A percentile compares a stretch with the other conserved stretches of the same genome.
These are phyloP conservation scores for Fusarium heterosporum DNA, from an alignment of 2,329 filamentous ascomycete species.

Conservation along the genomic window DNA sequence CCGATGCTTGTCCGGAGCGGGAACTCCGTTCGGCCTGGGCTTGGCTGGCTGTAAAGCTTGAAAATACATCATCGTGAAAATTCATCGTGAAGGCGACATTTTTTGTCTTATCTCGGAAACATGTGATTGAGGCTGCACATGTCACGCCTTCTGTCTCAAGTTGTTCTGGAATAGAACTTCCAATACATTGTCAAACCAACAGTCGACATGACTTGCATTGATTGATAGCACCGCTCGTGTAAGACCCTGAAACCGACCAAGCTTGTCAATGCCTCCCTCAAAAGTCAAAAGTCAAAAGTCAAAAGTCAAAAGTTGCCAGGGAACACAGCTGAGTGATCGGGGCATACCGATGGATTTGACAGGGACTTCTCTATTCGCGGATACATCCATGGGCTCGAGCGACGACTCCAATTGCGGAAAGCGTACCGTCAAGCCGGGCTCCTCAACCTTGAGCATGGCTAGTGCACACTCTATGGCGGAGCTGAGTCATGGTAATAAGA, in stretches of 20 bases:
- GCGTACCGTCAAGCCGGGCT: conserved; percentile 4
- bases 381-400: conserved; percentile 5
- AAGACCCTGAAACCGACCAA: conserved; percentile 4
- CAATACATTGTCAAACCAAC: conserved; percentile 1
- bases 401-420: conserved; percentile 10
- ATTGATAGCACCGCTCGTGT: neutral
- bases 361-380: conserved; percentile 20
- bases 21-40: conserved; percentile 21
- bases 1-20: conserved; percentile 38
- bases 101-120: conserved; percentile 17
- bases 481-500: conserved; percentile 12
- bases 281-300: too few species aligned
- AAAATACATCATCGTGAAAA: neutral
- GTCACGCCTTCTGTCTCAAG: conserved; percentile 12
- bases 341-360: conserved; percentile 30
- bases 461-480: conserved; percentile 17
- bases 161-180: conserved; percentile 2
- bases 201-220: neutral
- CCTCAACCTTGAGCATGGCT: conserved; percentile 12
- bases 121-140: conserved; percentile 2
- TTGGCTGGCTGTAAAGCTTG: conserved; percentile 7
- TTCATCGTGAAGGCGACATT: conserved; percentile 13
- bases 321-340: conserved; percentile 31
- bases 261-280: conserved; percentile 1
- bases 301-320: conserved; percentile 20